These are phyloP conservation scores for Colletotrichum sp. DNA, from an alignment of 2,329 filamentous ascomycete genomes.

Conservation along the genomic window DNA sequence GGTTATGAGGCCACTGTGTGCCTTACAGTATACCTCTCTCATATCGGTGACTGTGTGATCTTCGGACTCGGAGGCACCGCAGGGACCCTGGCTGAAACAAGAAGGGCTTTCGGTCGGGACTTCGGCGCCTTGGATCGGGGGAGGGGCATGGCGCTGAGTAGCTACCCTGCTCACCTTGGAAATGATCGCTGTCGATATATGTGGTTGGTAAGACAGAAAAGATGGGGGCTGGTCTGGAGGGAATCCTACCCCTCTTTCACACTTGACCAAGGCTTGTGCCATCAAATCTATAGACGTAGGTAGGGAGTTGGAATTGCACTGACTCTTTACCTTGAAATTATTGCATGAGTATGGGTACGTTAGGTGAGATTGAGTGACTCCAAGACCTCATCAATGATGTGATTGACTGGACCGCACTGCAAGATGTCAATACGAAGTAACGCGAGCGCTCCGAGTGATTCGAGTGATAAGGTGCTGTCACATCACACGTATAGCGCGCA, in stretches of 20 bases:
- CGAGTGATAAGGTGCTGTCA: background rate
- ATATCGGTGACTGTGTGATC: background rate
- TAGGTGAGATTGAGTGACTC: rapidly evolving
- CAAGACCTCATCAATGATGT: background rate
- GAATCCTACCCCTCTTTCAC: background rate
- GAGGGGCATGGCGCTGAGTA: background rate
- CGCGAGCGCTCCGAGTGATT: rapidly evolving
- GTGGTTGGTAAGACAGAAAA: background rate
- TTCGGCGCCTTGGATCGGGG: background rate
- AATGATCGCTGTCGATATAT: background rate
- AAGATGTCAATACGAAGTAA: background rate
- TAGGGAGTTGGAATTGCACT: too few relatives aligned
- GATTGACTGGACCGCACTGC: background rate
- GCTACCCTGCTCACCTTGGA: background rate
- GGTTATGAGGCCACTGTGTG: rapidly evolving
- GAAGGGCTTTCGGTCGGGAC: background rate
- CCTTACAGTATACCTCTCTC: background rate
- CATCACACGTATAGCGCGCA: background rate
- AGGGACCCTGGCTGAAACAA: background rate
- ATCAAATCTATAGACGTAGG: rapidly evolving
- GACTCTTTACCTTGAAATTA: background rate
- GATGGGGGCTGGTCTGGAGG: rapidly evolving
- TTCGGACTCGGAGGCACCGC: background rate
- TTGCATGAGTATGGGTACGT: background rate
- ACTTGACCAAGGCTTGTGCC: background rate